phyloP scores from a whole-genome alignment of 2,329 filamentous ascomycete genomes.

The Cytospora leucostoma region DNA sequence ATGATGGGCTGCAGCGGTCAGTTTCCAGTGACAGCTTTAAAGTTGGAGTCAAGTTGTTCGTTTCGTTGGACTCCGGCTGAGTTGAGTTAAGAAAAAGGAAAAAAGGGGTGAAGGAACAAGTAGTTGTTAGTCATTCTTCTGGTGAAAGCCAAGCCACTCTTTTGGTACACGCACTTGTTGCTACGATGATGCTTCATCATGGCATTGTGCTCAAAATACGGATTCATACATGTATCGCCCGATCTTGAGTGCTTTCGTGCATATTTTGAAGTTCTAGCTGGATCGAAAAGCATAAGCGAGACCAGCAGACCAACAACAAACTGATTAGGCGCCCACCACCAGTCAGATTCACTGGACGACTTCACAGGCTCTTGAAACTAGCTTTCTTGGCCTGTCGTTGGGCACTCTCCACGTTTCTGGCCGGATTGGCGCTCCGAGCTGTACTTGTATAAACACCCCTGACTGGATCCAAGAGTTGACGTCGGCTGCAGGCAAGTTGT shows the following conservation, averaged over 20 bases:
- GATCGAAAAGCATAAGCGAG: no score
- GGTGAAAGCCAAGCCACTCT: conserved; percentile 9
- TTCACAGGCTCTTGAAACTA: conserved; percentile 15
- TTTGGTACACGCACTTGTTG: conserved; percentile 1
- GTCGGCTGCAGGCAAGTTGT: neutral
- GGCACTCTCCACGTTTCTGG: conserved; percentile 1
- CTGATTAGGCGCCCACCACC: neutral
- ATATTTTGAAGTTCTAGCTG: neutral
- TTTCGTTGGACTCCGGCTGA: conserved; percentile 11
- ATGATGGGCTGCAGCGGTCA: conserved; percentile 6
- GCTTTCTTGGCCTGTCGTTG: conserved; percentile 5
- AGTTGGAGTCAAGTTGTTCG: conserved; percentile 9
- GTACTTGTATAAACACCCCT: neutral
- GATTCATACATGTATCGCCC: neutral
- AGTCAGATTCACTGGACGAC: neutral
- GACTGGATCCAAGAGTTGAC: neutral
- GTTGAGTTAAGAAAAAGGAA: neutral
- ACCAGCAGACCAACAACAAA: neutral
- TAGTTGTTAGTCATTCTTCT: conserved; percentile 15
- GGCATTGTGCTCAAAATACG: neutral
- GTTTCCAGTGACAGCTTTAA: conserved; percentile 8
- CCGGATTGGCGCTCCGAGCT: neutral
- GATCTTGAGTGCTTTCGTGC: neutral
- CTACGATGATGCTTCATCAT: neutral
- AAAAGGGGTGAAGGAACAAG: conserved; percentile 3